phyloP scores from a whole-genome alignment of 2,329 filamentous ascomycete species.

The Sclerotinia subarctica region DNA sequence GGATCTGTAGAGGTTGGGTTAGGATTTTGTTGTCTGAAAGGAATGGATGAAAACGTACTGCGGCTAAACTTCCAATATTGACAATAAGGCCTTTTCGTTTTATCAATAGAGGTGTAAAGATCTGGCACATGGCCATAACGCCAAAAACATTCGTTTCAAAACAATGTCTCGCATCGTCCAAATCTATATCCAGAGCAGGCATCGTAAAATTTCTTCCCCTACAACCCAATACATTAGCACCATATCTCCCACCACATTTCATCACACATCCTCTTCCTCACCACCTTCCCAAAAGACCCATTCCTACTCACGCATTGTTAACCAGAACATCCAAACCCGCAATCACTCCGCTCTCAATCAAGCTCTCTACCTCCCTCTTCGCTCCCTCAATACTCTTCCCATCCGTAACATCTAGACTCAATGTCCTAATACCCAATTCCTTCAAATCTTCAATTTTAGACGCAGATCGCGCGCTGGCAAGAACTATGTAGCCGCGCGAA shows the following conservation, averaged over 20 bases:
- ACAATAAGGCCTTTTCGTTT: slow-evolving; percentile 30
- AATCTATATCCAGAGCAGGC: slow-evolving; percentile 37
- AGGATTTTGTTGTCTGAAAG: background rate
- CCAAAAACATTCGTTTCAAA: slow-evolving; percentile 45
- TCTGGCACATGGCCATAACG: slow-evolving; percentile 45
- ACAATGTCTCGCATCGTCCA: slow-evolving; percentile 35
- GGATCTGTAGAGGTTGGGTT: slow-evolving; percentile 49
- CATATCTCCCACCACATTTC: background rate
- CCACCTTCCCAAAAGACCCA: background rate
- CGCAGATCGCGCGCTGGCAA: slow-evolving; percentile 42
- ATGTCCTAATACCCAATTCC: slow-evolving; percentile 38
- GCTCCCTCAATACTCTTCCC: slow-evolving; percentile 28
- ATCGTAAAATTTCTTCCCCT: slow-evolving; percentile 32
- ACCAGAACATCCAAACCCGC: slow-evolving; percentile 81
- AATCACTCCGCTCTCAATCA: slow-evolving; percentile 47
- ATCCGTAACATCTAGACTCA: slow-evolving; percentile 44
- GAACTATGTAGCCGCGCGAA: slow-evolving; percentile 40
- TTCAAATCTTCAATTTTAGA: slow-evolving; percentile 37
- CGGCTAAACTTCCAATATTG: slow-evolving; percentile 41
- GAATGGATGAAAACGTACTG: background rate
- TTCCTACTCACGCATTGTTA: slow-evolving; percentile 67
- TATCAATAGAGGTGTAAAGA: slow-evolving; percentile 39
- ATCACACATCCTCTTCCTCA: background rate
- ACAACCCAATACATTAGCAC: background rate
- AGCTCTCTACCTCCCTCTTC: slow-evolving; percentile 31